A percentile compares a stretch with the other conserved stretches of the same genome.
These are phyloP conservation scores for Apiospora kogelbergensis DNA, from an alignment of 2,329 filamentous ascomycete genomes.

Conservation along the genomic window DNA sequence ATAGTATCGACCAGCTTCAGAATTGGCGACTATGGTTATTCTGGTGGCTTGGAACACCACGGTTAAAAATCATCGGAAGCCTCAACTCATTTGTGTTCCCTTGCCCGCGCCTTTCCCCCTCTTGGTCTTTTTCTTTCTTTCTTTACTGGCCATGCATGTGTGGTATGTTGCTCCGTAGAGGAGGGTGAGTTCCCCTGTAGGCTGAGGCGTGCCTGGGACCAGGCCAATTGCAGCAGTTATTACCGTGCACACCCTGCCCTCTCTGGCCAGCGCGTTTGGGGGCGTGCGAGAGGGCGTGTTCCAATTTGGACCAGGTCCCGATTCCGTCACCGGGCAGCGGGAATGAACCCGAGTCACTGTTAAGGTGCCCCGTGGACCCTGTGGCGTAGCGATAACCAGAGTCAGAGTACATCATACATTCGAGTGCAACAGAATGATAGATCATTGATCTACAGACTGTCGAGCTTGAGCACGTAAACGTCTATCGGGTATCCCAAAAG, in stretches of 20 bases:
- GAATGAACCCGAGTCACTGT: conserved; percentile 1
- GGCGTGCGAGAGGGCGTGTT: neutral
- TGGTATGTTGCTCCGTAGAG: neutral
- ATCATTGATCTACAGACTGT: neutral
- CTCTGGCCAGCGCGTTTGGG: neutral
- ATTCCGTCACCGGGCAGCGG: conserved; percentile 1
- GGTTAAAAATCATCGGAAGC: neutral
- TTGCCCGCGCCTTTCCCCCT: neutral
- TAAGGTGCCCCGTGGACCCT: neutral
- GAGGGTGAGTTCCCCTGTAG: neutral
- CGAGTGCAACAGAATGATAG: neutral
- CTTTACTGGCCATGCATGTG: neutral
- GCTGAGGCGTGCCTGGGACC: neutral
- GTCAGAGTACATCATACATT: neutral
- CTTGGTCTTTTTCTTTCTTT: neutral
- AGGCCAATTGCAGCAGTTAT: neutral
- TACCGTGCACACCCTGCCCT: neutral
- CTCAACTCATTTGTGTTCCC: neutral
- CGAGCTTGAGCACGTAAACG: neutral
- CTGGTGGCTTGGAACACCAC: neutral
- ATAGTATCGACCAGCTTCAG: neutral
- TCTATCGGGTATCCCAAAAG: no score
- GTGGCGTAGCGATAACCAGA: neutral
- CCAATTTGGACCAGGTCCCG: neutral
- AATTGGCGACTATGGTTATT: neutral